phyloP scores from a whole-genome alignment of 129 eudicot genomes.

The Helichrysum umbraculigerum region DNA sequence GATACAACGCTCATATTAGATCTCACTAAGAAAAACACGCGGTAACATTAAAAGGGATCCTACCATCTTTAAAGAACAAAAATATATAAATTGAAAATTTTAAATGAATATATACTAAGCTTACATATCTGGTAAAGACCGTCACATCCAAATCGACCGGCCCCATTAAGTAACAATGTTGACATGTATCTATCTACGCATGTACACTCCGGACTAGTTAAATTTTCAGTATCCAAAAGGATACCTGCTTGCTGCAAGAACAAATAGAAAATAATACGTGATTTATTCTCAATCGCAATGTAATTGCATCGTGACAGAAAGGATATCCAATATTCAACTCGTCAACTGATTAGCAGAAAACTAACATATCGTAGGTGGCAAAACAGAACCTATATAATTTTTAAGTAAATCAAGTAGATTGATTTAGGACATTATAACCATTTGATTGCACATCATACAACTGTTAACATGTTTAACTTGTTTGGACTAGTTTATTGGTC shows the following conservation, averaged over 20 bases:
- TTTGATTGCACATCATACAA: too few species aligned
- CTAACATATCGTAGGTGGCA: too few species aligned
- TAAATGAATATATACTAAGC: constrained; percentile 20
- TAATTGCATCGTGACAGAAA: not conserved
- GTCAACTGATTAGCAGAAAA: too few species aligned
- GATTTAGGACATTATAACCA: too few species aligned
- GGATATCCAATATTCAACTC: too few species aligned
- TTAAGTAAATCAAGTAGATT: too few species aligned
- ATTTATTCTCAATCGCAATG: too few species aligned
- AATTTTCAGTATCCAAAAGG: constrained; percentile 69
- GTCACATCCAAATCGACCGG: constrained; percentile 75
- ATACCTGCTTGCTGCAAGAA: constrained; percentile 72
- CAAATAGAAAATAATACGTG: constrained; percentile 14
- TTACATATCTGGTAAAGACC: constrained; percentile 72
- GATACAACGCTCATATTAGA: constrained; percentile 49
- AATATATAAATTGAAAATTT: not conserved
- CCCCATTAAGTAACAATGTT: constrained; percentile 71
- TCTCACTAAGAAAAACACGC: constrained; percentile 45
- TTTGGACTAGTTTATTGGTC: too few species aligned
- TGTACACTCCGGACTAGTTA: constrained; percentile 51
- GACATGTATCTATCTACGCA: constrained; percentile 71
- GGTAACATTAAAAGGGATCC: not conserved
- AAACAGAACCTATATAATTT: too few species aligned
- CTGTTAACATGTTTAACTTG: too few species aligned
- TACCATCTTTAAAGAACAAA: not conserved